A percentile compares a stretch with the other conserved stretches of the same genome.
Evolutionary conservation across 306 rosid species (phyloP).

Genomic region (Cucumis sativus): Cucumber_9930_V3 NC_026657.2:11494001-11494500

Average conservation of each 20-base stretch:
- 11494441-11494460: constrained; percentile 76
- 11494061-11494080: not conserved
- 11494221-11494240: constrained; percentile 79
- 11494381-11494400: constrained; percentile 45
- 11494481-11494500: constrained; percentile 94
- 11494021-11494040: not conserved
- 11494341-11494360: constrained; percentile 31
- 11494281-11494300: constrained; percentile 90
- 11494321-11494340: constrained; percentile 46
- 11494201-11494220: constrained; percentile 76
- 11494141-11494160: constrained; percentile 7
- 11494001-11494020: constrained; percentile 72
- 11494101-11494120: not conserved
- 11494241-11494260: constrained; percentile 73
- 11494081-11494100: not conserved
- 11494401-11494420: constrained; percentile 73
- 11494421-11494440: constrained; percentile 84
- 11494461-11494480: constrained; percentile 91
- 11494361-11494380: constrained; percentile 30
- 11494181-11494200: constrained; percentile 86
- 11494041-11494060: not conserved
- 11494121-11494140: not conserved
- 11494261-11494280: constrained; percentile 93
- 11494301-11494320: constrained; percentile 61
- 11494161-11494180: constrained; percentile 98